These are phyloP conservation scores for Dactylellina parvicollis DNA, from an alignment of 2,329 filamentous ascomycete genomes.

Conservation along the genomic window DNA sequence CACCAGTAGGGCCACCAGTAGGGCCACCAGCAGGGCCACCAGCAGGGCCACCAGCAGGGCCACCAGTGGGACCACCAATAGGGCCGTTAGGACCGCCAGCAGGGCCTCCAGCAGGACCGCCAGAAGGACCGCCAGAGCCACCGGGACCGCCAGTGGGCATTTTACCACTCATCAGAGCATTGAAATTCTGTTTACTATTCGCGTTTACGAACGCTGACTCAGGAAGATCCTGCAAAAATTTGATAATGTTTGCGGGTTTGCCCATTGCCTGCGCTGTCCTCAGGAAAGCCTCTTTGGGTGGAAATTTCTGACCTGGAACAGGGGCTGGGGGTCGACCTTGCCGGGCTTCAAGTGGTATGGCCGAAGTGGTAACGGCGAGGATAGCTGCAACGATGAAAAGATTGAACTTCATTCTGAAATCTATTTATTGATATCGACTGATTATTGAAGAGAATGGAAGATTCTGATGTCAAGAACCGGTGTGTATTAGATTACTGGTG, in stretches of 20 bases:
- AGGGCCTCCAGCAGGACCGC: no score
- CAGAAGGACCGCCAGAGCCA: neutral
- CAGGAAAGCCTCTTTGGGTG: neutral
- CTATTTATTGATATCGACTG: no score
- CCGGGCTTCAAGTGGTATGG: neutral
- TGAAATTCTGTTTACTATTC: neutral
- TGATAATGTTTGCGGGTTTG: neutral
- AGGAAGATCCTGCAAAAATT: slow-evolving; percentile 1
- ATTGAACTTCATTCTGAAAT: neutral
- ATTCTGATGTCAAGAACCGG: no score
- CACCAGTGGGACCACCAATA: no score
- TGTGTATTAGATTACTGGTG: no score
- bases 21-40: no score
- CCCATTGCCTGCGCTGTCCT: neutral
- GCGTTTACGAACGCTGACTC: neutral
- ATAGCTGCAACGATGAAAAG: neutral
- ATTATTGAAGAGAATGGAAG: no score
- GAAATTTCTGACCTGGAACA: neutral
- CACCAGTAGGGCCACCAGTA: neutral
- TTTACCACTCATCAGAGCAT: neutral
- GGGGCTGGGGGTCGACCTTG: neutral
- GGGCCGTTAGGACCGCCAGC: no score
- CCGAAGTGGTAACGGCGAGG: neutral
- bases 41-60: no score
- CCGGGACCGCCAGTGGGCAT: neutral